Conservation (phyloP, 192 early-diverging fungal species). For the Linnemannia elongata region DNA sequence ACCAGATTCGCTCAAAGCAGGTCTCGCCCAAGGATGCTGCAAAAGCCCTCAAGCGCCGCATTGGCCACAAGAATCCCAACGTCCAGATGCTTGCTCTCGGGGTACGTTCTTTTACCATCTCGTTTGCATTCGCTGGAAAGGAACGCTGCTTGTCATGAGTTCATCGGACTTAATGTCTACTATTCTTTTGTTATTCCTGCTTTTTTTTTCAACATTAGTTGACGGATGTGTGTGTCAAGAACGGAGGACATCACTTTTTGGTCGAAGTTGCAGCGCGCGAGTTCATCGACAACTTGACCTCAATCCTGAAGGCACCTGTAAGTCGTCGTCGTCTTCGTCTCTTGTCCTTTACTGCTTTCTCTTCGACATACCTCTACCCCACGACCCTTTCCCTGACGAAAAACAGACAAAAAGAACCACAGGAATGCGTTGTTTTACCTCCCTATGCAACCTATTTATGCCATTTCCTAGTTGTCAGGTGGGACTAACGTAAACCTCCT, state of each 20-base stretch:
- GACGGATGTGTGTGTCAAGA: constrained; percentile 95
- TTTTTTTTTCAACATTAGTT: constrained; percentile 63
- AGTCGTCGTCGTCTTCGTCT: constrained; percentile 9
- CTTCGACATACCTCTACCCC: background rate
- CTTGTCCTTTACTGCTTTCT: background rate
- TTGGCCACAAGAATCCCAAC: constrained; percentile 93
- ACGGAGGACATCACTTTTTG: constrained; percentile 90
- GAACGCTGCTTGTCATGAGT: background rate
- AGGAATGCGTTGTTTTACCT: background rate
- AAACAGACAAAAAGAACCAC: background rate
- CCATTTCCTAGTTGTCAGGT: background rate
- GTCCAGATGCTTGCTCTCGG: constrained; percentile 92
- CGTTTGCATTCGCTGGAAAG: background rate
- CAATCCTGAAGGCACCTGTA: constrained; percentile 72
- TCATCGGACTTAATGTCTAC: background rate
- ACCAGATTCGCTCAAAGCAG: constrained; percentile 92
- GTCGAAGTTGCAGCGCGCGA: constrained; percentile 89
- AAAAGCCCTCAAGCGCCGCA: constrained; percentile 80
- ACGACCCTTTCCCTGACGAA: background rate
- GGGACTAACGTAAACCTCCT: background rate
- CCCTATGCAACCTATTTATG: background rate
- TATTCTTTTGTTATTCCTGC: background rate
- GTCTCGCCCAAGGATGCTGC: constrained; percentile 82
- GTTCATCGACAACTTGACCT: constrained; percentile 89
- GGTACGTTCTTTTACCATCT: constrained; percentile 55